Base-by-base conservation (phyloP, 495 filamentous ascomycete species). In the Penicillium verhagenii region DNA sequence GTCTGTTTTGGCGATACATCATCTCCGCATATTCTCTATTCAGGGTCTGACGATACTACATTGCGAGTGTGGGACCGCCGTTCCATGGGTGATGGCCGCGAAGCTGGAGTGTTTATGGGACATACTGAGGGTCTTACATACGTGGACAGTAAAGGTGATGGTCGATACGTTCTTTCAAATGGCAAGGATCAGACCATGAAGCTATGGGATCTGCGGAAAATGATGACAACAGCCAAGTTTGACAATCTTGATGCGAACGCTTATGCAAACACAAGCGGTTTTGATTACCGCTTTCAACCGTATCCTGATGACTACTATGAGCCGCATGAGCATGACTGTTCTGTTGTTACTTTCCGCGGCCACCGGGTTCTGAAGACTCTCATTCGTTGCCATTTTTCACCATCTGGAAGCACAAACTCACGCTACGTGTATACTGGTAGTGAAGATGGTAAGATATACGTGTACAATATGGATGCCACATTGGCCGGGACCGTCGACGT, bases 131-230 rank as follows among this genome's bases (percentile, higher is more conserved):
- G 94, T 13, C 64, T 98, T 2, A 98, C 94, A 0, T 97, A 96
- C 62, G 87, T 98, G 51, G 93, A 97, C 70, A 92, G 87, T 72
- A 98, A 97, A 72, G 92, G 92, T 46, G 94, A 98, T 65, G 94
- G 94, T 8, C 82, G 94, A 63, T 98, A 96, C 64, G 86, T 97
- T 8, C 79, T 98, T 6, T 93, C 89, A 55, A 98, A 98, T 57
- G 89, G 82, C 53, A 98, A 98, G 63, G 94, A 98, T 61, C 94
- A 98, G 69, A 89, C 84, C 28, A 96, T 96, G 87, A 98, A 97
- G 72, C 80, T 98, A 4, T 98, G 94, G 94, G 94, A 98, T 72
- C 73, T 98, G 43, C 79, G 95, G 51, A 87, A 83, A 56, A 90
- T 89, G 80, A 88, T 90, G 80, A 83, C 82, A 19, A 86, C 84